A percentile compares a stretch with the other conserved stretches of the same genome.
Evolutionary conservation across 192 early-diverging fungal species (phyloP).

Genomic region (Entomortierella chlamydospora): DNA sequence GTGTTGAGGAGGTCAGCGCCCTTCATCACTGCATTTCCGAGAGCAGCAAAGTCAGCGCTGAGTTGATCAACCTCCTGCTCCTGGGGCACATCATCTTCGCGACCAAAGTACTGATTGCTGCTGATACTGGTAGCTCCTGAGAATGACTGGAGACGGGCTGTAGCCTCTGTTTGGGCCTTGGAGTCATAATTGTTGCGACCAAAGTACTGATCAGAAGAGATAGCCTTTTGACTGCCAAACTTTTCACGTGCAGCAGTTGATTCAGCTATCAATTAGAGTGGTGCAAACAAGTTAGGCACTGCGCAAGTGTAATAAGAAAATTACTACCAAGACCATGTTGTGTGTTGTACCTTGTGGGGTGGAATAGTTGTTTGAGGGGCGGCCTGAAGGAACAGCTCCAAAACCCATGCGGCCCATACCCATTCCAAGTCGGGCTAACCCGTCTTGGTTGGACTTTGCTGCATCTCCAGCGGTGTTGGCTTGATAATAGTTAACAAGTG

Average conservation of each 20-base stretch:
- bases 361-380: conserved; percentile 28
- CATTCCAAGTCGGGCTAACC: conserved; percentile 74
- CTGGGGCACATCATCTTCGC: conserved; percentile 66
- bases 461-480: conserved; percentile 56
- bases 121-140: conserved; percentile 82
- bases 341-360: conserved; percentile 26
- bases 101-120: conserved; percentile 86
- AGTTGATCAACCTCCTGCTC: conserved; percentile 50
- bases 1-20: conserved; percentile 51
- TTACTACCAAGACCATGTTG: neutral
- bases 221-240: conserved; percentile 86
- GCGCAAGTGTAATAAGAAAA: neutral
- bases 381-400: conserved; percentile 49
- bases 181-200: conserved; percentile 78
- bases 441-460: conserved; percentile 48
- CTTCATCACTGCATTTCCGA: conserved; percentile 56
- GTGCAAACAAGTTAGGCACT: conserved; percentile 5
- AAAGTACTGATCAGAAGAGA: conserved; percentile 95
- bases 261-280: conserved; percentile 53
- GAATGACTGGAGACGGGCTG: conserved; percentile 73
- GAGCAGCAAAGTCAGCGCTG: conserved; percentile 52
- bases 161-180: conserved; percentile 60
- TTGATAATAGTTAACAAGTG: conserved; percentile 56
- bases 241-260: conserved; percentile 74
- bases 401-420: conserved; percentile 78